A percentile compares a stretch with the other conserved stretches of the same genome.
Evolutionary conservation across 768 basidiomycete species (phyloP).

Genomic region (Russula ochroleuca): DNA sequence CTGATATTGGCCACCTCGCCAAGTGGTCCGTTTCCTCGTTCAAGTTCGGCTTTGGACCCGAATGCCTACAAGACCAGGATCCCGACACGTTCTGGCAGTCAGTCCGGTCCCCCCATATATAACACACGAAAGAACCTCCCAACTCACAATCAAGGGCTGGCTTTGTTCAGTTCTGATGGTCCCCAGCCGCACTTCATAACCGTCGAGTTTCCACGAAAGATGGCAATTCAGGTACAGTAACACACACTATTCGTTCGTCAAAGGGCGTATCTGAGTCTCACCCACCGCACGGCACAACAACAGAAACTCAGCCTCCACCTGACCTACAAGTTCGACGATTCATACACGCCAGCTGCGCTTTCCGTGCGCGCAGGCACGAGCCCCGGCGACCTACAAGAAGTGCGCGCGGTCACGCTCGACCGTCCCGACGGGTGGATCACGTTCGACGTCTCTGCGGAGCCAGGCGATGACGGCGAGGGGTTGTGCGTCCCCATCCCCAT

Average conservation of each 20-base stretch:
- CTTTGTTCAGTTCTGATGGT: conserved; percentile 67
- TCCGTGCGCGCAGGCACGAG: conserved; percentile 91
- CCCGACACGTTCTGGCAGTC: conserved; percentile 98
- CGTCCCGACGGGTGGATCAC: conserved; percentile 95
- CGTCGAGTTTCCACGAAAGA: conserved; percentile 85
- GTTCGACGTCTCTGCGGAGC: conserved; percentile 77
- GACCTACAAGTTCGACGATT: conserved; percentile 82
- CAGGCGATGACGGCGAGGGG: conserved; percentile 72
- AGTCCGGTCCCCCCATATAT: conserved; percentile 31
- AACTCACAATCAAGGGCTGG: neutral
- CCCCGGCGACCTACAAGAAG: conserved; percentile 87
- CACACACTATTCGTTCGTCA: too few species aligned
- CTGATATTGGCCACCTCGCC: conserved; percentile 82
- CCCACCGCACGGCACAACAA: neutral
- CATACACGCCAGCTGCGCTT: conserved; percentile 92
- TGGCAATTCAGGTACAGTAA: conserved; percentile 76
- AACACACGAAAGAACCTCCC: too few species aligned
- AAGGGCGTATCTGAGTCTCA: too few species aligned
- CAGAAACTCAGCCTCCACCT: conserved; percentile 87
- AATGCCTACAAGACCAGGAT: conserved; percentile 84
- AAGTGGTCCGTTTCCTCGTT: conserved; percentile 96
- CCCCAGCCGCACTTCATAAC: conserved; percentile 97
- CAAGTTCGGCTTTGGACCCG: conserved; percentile 95
- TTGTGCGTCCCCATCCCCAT: conserved; percentile 49
- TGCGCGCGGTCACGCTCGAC: conserved; percentile 75